Base-by-base conservation (phyloP, 495 filamentous ascomycete species). In the Venustampulla echinocandica region DNA sequence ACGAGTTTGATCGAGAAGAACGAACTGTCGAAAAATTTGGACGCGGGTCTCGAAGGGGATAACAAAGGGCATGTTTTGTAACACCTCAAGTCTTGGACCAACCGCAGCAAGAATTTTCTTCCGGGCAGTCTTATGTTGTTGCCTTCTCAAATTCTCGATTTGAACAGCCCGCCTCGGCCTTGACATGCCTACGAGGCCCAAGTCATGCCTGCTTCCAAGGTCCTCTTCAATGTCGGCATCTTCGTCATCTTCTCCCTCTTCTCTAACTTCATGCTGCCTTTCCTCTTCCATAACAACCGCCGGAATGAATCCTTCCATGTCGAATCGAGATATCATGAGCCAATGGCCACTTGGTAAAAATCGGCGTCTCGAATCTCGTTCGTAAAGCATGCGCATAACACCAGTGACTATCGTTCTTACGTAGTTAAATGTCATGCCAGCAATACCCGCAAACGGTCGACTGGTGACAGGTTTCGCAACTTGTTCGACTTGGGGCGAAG, bases 1-100 rank as follows among this genome's bases (percentile, higher is more conserved):
- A 44, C 81, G 76, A 43, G 78, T 62, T 59, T 93, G 89, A 65
- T 97, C 92, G 1, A 87, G 70, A 24, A 70, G 62, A 24, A 97
- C 87, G 58, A 97, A 99, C 60, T 95, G 74, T 19, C 92, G 77
- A 61, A 97, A 99, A 21, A 97, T 90, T 56, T 93, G 81, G 7
- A 99, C 92, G 28, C 92, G 74, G 2, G 87, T 93, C 6, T 81
- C 71, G 49, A 99, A 99, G 0, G 92, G 92, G 43, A 97, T 93
- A 54, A 90, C 85, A 57, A 97, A 99, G 0, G 92, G 93, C 84
- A 99, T 90, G 57, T 97, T 90, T 37, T 87, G 81, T 23, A 99
- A 65, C 11, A 99, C 86, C 64, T 97, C 89, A 7, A 95, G 70
- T 49, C 87, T 77, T 1, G 93, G 90, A 1, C 83, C 84, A 25